Conservation (phyloP, 768 basidiomycete species). For the Macrocybe gigantea region DNA sequence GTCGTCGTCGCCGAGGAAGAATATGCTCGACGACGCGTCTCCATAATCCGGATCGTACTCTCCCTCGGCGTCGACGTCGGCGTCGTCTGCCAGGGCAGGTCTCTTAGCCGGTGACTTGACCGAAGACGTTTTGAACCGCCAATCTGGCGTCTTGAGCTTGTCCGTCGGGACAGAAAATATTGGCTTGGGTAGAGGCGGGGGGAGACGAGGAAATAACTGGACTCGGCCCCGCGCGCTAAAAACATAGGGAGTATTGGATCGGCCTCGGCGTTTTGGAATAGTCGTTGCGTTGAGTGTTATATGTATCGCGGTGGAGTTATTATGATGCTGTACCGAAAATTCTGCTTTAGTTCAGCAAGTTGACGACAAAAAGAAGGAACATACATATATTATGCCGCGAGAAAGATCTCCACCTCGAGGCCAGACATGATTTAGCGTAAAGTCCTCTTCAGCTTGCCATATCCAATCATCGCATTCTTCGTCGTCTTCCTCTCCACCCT, state of each 20-base stretch:
- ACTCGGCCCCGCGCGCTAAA: slow-evolving; percentile 48
- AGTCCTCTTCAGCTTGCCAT: slow-evolving; percentile 70
- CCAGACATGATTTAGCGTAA: slow-evolving; percentile 56
- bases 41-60: slow-evolving; percentile 16
- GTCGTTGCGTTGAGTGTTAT: slow-evolving; percentile 53
- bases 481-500: slow-evolving; percentile 17
- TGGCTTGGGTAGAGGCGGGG: slow-evolving; percentile 12
- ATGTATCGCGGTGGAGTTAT: slow-evolving; percentile 46
- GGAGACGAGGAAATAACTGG: slow-evolving; percentile 21
- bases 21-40: slow-evolving; percentile 12
- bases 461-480: slow-evolving; percentile 45
- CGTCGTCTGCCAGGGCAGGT: slow-evolving; percentile 3
- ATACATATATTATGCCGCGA: slow-evolving; percentile 59
- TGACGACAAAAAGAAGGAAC: slow-evolving; percentile 16
- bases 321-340: slow-evolving; percentile 40
- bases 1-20: slow-evolving; percentile 12
- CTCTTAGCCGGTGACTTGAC: slow-evolving; percentile 1
- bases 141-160: slow-evolving; percentile 7
- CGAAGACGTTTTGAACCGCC: neutral
- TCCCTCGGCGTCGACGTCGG: slow-evolving; percentile 16
- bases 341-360: slow-evolving; percentile 2
- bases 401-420: slow-evolving; percentile 34
- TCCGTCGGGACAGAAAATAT: slow-evolving; percentile 12
- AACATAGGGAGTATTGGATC: slow-evolving; percentile 55
- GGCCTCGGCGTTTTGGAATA: slow-evolving; percentile 50